phyloP scores from a whole-genome alignment of 768 basidiomycete genomes.

The Cystobasidium tubakii region DNA sequence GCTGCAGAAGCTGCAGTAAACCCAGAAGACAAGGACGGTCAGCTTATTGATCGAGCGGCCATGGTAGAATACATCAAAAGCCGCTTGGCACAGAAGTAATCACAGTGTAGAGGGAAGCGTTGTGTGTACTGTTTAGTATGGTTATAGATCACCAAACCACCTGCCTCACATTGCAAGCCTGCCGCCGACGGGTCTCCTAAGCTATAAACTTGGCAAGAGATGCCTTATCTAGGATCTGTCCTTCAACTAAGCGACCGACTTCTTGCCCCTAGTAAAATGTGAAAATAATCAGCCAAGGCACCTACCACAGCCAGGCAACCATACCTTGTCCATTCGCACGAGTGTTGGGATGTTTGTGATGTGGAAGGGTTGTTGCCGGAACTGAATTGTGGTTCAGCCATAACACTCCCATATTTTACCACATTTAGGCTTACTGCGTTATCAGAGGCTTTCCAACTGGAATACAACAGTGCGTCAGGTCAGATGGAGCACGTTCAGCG shows the following conservation, averaged over 20 bases:
- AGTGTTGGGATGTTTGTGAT: slow-evolving; percentile 16
- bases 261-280: slow-evolving; percentile 19
- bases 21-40: slow-evolving; percentile 58
- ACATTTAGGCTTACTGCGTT: background rate
- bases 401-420: background rate
- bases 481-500: too few species aligned
- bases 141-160: too few species aligned
- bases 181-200: background rate
- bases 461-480: background rate
- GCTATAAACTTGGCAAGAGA: background rate
- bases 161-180: background rate
- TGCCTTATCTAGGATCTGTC: background rate
- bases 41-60: slow-evolving; percentile 60
- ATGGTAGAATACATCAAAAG: slow-evolving; percentile 60
- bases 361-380: background rate
- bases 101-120: background rate
- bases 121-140: background rate
- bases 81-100: slow-evolving; percentile 18
- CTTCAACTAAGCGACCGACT: slow-evolving; percentile 3
- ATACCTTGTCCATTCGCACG: slow-evolving; percentile 6
- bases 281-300: background rate
- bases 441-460: slow-evolving; percentile 7
- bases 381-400: background rate
- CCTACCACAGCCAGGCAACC: background rate
- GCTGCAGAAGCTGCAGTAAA: slow-evolving; percentile 46